Conservation (phyloP, 108 stramenopile species). For the Skeletonema menzelii region DNA sequence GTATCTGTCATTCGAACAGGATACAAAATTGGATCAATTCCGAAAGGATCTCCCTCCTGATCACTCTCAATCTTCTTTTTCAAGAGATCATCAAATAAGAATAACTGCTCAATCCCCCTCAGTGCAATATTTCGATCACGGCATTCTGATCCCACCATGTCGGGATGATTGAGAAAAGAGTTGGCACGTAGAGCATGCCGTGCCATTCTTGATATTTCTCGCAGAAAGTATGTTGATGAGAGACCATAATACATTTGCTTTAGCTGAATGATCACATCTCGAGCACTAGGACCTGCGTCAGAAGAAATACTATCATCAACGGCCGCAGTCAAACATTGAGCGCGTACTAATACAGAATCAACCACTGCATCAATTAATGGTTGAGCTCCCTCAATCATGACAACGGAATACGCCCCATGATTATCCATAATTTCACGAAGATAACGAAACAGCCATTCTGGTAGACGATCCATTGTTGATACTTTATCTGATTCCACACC, state of each 20-base stretch:
- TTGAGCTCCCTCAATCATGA: conserved; percentile 19
- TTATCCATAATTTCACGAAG: conserved; percentile 54
- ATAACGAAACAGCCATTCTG: conserved; percentile 78
- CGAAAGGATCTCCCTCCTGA: not conserved
- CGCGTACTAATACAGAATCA: conserved; percentile 19
- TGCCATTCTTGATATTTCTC: conserved; percentile 62
- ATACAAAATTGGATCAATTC: not conserved
- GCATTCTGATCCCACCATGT: conserved; percentile 54
- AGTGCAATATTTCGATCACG: conserved; percentile 16
- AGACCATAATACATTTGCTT: conserved; percentile 16
- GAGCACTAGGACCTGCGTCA: not conserved
- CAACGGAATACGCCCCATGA: conserved; percentile 28
- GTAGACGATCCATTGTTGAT: conserved; percentile 64
- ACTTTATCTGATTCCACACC: not conserved
- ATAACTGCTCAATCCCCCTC: conserved; percentile 71
- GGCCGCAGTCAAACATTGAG: not conserved
- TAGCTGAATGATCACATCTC: conserved; percentile 9
- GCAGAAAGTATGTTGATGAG: conserved; percentile 40
- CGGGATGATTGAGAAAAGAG: conserved; percentile 68
- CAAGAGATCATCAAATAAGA: conserved; percentile 64
- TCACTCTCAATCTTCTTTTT: conserved; percentile 1
- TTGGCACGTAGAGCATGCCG: conserved; percentile 62
- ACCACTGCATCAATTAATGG: conserved; percentile 34
- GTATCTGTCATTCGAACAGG: conserved; percentile 52
- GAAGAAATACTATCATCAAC: not conserved